These are phyloP conservation scores for Brassica rapa DNA, from an alignment of 345 rosid genomes.

Conservation along the genomic window DNA sequence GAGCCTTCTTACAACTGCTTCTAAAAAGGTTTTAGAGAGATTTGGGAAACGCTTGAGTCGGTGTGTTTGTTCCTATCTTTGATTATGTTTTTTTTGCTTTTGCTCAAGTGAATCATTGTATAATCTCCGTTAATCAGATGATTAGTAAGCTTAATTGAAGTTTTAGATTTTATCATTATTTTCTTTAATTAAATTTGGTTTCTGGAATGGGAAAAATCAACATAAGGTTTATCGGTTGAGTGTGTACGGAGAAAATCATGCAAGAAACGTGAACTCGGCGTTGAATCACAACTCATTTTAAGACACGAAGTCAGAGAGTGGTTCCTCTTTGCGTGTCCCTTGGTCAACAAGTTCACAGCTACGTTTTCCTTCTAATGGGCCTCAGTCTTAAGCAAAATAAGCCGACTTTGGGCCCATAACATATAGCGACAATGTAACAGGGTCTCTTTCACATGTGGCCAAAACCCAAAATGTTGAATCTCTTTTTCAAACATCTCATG, in stretches of 20 bases:
- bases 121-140: constrained; percentile 12
- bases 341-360: background rate
- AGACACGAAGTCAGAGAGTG: background rate
- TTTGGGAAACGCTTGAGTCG: background rate
- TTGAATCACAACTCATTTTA: background rate
- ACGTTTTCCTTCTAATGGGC: constrained; percentile 5
- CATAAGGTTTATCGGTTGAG: background rate
- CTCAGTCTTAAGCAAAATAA: background rate
- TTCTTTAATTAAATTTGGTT: background rate
- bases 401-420: background rate
- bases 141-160: background rate
- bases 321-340: constrained; percentile 7
- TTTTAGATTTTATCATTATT: background rate
- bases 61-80: background rate
- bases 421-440: background rate
- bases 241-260: constrained; percentile 20
- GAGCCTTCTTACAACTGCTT: constrained; percentile 33
- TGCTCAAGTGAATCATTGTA: constrained; percentile 4
- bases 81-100: background rate
- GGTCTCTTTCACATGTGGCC: background rate
- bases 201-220: background rate
- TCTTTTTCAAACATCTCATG: background rate
- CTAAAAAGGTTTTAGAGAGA: constrained; percentile 20
- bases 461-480: background rate
- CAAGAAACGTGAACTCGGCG: constrained; percentile 29